Conservation (phyloP, 2,329 filamentous ascomycete species). For the Cercospora sojina region DNA sequence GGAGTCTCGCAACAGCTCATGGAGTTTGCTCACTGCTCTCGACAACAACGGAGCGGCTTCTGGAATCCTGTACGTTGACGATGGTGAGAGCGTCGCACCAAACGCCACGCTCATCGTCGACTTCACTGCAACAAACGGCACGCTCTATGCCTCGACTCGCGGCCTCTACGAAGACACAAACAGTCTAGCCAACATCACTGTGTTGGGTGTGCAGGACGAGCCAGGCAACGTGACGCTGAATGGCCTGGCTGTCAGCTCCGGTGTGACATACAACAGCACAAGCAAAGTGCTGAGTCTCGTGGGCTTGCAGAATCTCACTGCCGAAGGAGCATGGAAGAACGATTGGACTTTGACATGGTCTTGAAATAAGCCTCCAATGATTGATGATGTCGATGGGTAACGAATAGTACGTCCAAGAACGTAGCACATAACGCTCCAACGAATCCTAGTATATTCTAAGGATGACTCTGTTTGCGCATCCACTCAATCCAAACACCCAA, state of each 20-base stretch:
- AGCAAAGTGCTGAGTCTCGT: conserved; percentile 53
- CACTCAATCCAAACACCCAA: conserved; percentile 55
- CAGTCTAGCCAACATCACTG: conserved; percentile 60
- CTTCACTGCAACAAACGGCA: conserved; percentile 43
- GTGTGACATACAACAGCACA: conserved; percentile 52
- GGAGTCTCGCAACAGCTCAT: conserved; percentile 62
- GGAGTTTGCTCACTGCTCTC: conserved; percentile 66
- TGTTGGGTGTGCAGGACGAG: conserved; percentile 55
- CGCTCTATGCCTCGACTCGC: conserved; percentile 50
- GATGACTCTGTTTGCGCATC: conserved; percentile 33
- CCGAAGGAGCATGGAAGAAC: conserved; percentile 55
- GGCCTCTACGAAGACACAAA: conserved; percentile 59
- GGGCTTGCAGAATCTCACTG: conserved; percentile 51
- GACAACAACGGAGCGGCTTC: conserved; percentile 54
- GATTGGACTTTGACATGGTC: conserved; percentile 60
- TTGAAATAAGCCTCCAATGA: conserved; percentile 9
- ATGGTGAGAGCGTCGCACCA: conserved; percentile 66
- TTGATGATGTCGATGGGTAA: neutral
- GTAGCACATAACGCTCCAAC: neutral
- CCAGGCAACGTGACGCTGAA: conserved; percentile 54
- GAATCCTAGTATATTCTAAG: neutral
- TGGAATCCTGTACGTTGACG: conserved; percentile 69
- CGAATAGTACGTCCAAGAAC: neutral
- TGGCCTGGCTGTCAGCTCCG: conserved; percentile 42
- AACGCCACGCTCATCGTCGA: conserved; percentile 56